phyloP scores from a whole-genome alignment of 2,329 filamentous ascomycete species.

The Xylariales sp. region DNA sequence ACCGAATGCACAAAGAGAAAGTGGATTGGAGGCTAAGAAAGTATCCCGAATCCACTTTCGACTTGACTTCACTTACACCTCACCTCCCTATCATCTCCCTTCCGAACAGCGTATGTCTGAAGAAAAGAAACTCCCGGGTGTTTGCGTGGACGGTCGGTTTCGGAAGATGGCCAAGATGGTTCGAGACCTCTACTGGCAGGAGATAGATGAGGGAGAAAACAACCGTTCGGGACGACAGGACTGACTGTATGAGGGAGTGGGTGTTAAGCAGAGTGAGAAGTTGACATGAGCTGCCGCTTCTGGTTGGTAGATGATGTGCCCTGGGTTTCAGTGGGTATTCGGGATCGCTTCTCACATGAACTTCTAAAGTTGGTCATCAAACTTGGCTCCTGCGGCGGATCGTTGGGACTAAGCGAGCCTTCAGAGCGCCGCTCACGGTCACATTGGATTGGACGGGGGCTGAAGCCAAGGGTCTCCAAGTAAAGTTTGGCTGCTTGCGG shows the following conservation, averaged over 20 bases:
- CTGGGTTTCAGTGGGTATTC: constrained; percentile 6
- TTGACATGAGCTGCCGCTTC: constrained; percentile 4
- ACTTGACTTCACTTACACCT: constrained; percentile 1
- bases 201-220: constrained; percentile 5
- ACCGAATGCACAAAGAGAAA: constrained; percentile 11
- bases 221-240: constrained; percentile 3
- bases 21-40: too few relatives aligned
- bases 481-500: background rate
- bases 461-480: background rate
- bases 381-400: too few relatives aligned
- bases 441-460: background rate
- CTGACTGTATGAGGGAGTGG: too few relatives aligned
- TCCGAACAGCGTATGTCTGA: background rate
- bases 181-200: constrained; percentile 6
- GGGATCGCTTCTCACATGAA: background rate
- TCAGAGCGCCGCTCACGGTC: too few relatives aligned
- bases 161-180: too few relatives aligned
- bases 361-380: too few relatives aligned
- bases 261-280: background rate
- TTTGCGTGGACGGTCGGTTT: too few relatives aligned
- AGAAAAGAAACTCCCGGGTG: background rate
- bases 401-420: too few relatives aligned
- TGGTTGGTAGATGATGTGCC: constrained; percentile 7
- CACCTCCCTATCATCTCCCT: background rate
- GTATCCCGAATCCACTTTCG: too few relatives aligned